These are phyloP conservation scores for Bipolaris gigantea DNA, from an alignment of 2,329 filamentous ascomycete species.

Conservation along the genomic window DNA sequence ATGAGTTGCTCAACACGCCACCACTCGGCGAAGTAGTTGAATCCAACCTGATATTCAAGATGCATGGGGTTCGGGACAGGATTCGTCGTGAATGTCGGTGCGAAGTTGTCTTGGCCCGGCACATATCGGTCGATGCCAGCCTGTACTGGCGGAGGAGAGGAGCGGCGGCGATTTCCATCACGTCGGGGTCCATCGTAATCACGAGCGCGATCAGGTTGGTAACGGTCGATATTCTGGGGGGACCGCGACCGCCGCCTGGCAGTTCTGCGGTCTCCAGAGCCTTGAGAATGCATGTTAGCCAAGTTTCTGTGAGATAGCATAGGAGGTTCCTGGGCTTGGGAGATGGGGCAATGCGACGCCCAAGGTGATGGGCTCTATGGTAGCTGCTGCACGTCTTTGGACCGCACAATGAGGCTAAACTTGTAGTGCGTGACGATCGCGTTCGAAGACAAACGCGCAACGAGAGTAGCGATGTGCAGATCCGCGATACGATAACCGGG, in stretches of 20 bases:
- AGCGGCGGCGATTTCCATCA: slow-evolving; percentile 63
- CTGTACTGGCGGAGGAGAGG: slow-evolving; percentile 61
- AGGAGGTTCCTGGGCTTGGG: background rate
- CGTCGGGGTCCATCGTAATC: slow-evolving; percentile 67
- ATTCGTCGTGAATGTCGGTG: slow-evolving; percentile 60
- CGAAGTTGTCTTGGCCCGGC: slow-evolving; percentile 66
- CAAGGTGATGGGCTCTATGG: background rate
- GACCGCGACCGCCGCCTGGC: slow-evolving; percentile 66
- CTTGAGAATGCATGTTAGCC: slow-evolving; percentile 15
- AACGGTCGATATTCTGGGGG: slow-evolving; percentile 71
- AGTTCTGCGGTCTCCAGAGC: slow-evolving; percentile 36
- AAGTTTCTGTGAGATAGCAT: background rate
- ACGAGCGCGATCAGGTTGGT: slow-evolving; percentile 70
- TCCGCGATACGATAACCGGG: background rate
- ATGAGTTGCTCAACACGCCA: slow-evolving; percentile 81
- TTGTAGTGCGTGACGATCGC: background rate
- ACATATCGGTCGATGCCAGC: slow-evolving; percentile 84
- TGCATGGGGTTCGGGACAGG: slow-evolving; percentile 72
- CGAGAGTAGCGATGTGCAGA: background rate
- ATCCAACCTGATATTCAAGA: slow-evolving; percentile 78
- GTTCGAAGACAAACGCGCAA: background rate
- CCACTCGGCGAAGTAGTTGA: slow-evolving; percentile 85
- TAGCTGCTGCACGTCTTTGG: background rate
- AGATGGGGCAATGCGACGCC: background rate
- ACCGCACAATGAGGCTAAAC: background rate